These are phyloP conservation scores for Metschnikowia reukaufii DNA, from an alignment of 805 yeast species.

Conservation along the genomic window DNA sequence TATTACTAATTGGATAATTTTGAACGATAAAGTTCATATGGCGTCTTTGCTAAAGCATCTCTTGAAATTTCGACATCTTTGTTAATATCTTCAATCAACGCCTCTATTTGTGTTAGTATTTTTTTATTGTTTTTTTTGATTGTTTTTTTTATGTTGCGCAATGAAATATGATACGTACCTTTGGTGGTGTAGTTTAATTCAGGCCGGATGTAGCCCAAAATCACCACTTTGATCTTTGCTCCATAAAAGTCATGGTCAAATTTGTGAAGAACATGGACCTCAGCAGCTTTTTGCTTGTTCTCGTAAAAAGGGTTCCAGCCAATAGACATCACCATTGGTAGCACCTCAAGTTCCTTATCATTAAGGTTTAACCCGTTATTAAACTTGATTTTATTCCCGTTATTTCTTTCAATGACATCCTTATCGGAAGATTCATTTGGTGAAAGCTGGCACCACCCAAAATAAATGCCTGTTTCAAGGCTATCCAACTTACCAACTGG, in stretches of 20 bases:
- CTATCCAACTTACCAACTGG: slow-evolving; percentile 52
- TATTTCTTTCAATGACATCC: slow-evolving; percentile 16
- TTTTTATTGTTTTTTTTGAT: slow-evolving; percentile 3
- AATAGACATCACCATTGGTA: slow-evolving; percentile 92
- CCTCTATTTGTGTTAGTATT: slow-evolving; percentile 51
- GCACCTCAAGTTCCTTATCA: slow-evolving; percentile 43
- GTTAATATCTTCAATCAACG: slow-evolving; percentile 79
- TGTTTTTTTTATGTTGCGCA: background rate
- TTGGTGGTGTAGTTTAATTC: slow-evolving; percentile 81
- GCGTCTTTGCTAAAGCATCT: slow-evolving; percentile 35
- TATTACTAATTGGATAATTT: background rate
- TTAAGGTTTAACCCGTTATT: slow-evolving; percentile 58
- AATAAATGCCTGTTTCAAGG: slow-evolving; percentile 81
- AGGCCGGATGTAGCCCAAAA: slow-evolving; percentile 89
- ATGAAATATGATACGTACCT: slow-evolving; percentile 25
- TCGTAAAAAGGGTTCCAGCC: slow-evolving; percentile 95
- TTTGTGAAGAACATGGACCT: slow-evolving; percentile 79
- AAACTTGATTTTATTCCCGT: slow-evolving; percentile 39
- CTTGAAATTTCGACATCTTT: slow-evolving; percentile 72
- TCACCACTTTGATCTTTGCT: slow-evolving; percentile 62
- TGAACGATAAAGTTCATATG: background rate
- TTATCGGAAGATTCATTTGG: slow-evolving; percentile 18
- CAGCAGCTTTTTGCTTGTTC: slow-evolving; percentile 79
- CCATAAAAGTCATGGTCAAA: slow-evolving; percentile 78
- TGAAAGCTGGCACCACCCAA: slow-evolving; percentile 62